These are phyloP conservation scores for Aureobasidium sp. DNA, from an alignment of 2,329 filamentous ascomycete genomes.

Conservation along the genomic window DNA sequence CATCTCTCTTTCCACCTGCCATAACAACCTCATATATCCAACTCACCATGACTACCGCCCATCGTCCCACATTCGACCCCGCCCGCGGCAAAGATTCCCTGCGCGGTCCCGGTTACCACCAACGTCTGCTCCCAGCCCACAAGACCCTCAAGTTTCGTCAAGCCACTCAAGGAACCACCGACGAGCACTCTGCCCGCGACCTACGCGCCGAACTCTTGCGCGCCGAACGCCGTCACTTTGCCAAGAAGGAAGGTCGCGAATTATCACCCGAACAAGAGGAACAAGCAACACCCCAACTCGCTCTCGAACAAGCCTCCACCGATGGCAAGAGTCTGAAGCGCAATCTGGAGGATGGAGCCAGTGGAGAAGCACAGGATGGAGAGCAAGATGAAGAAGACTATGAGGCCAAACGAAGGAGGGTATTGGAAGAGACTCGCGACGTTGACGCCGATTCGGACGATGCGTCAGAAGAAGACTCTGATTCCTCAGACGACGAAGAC, in stretches of 20 bases:
- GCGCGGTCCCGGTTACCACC: constrained; percentile 89
- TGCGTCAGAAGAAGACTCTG: constrained; percentile 29
- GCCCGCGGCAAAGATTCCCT: constrained; percentile 91
- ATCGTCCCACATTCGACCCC: constrained; percentile 92
- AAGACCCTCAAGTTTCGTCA: constrained; percentile 85
- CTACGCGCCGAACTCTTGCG: constrained; percentile 82
- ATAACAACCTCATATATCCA: not conserved
- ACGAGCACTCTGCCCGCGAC: constrained; percentile 63
- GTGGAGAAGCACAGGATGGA: constrained; percentile 31
- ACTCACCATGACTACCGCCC: constrained; percentile 45
- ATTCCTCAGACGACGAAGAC: constrained; percentile 61
- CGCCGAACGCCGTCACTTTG: constrained; percentile 79
- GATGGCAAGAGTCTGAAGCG: constrained; percentile 48
- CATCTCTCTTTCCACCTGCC: not conserved
- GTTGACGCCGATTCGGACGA: constrained; percentile 71
- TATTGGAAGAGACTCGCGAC: constrained; percentile 79
- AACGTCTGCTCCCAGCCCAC: constrained; percentile 87
- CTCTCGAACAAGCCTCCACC: constrained; percentile 41
- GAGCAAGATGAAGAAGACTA: constrained; percentile 51
- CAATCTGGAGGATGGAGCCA: constrained; percentile 46
- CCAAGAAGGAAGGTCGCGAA: constrained; percentile 65
- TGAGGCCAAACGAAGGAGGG: constrained; percentile 73
- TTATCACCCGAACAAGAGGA: constrained; percentile 31
- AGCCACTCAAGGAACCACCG: constrained; percentile 80
- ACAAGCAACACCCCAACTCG: constrained; percentile 21